Percentiles rank a stretch among this genome's conserved stretches.
phyloP scores from a whole-genome alignment of 192 early-diverging fungal genomes.

The Mortierella antarctica region DNA sequence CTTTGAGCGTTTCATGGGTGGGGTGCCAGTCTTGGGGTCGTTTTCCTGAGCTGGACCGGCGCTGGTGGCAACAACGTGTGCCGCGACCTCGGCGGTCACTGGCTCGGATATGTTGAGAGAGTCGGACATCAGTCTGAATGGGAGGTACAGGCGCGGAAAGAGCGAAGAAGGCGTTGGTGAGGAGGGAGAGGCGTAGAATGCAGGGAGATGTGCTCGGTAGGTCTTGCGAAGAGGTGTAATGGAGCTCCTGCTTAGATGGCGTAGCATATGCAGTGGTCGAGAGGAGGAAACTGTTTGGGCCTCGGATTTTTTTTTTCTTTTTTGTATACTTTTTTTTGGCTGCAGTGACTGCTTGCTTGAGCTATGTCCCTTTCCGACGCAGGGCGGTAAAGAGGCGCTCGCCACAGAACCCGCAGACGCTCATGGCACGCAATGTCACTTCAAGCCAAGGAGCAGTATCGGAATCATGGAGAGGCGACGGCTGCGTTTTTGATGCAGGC shows the following conservation, averaged over 20 bases:
- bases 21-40: background rate
- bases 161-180: background rate
- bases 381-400: slow-evolving; percentile 27
- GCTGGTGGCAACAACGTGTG: background rate
- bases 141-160: background rate
- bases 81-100: background rate
- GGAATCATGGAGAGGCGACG: background rate
- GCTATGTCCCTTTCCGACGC: slow-evolving; percentile 2
- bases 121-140: background rate
- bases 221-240: too few relatives aligned
- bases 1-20: slow-evolving; percentile 20
- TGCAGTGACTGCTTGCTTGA: slow-evolving; percentile 6
- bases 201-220: background rate
- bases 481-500: background rate
- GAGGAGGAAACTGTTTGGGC: background rate
- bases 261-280: too few relatives aligned
- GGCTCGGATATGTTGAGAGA: slow-evolving; percentile 13
- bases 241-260: too few relatives aligned
- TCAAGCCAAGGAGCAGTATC: slow-evolving; percentile 20
- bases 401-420: slow-evolving; percentile 36
- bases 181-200: slow-evolving; percentile 21
- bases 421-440: background rate
- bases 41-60: background rate
- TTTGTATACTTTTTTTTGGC: background rate
- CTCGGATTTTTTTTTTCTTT: slow-evolving; percentile 23